Conservation (phyloP, 148 eudicot species). For the Fagopyrum tataricum region DNA sequence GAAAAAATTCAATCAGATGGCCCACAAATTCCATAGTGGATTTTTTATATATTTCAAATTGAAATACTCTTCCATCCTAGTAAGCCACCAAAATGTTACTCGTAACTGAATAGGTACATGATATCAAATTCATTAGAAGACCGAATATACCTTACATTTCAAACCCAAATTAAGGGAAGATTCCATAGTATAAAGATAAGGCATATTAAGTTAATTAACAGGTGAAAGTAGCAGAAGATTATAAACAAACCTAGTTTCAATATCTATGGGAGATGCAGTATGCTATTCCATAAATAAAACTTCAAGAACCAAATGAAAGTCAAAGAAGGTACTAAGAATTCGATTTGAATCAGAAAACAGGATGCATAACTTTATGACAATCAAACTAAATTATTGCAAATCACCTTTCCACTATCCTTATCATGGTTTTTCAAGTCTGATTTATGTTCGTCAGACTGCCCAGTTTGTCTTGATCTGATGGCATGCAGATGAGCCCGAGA, state of each 20-base stretch:
- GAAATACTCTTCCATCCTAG: background rate
- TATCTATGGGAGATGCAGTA: background rate
- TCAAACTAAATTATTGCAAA: background rate
- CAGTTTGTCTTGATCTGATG: slow-evolving; percentile 53
- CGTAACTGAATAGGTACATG: background rate
- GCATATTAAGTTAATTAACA: background rate
- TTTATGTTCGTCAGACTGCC: slow-evolving; percentile 34
- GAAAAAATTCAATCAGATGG: slow-evolving; percentile 1
- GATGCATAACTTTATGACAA: background rate
- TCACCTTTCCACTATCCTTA: slow-evolving; percentile 45
- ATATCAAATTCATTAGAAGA: background rate
- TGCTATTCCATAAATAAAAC: background rate
- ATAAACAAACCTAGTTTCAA: background rate
- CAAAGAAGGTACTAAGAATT: background rate
- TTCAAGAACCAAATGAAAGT: background rate
- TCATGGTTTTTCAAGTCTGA: slow-evolving; percentile 25
- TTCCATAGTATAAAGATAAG: background rate
- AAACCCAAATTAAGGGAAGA: background rate
- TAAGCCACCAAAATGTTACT: background rate
- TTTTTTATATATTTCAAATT: background rate
- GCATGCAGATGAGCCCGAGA: slow-evolving; percentile 88
- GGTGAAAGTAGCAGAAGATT: background rate
- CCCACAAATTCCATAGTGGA: background rate
- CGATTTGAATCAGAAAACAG: background rate
- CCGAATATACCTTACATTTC: background rate